Conservation (phyloP, 1,284 basidiomycete genomes). For the Schizophyllum commune region DNA sequence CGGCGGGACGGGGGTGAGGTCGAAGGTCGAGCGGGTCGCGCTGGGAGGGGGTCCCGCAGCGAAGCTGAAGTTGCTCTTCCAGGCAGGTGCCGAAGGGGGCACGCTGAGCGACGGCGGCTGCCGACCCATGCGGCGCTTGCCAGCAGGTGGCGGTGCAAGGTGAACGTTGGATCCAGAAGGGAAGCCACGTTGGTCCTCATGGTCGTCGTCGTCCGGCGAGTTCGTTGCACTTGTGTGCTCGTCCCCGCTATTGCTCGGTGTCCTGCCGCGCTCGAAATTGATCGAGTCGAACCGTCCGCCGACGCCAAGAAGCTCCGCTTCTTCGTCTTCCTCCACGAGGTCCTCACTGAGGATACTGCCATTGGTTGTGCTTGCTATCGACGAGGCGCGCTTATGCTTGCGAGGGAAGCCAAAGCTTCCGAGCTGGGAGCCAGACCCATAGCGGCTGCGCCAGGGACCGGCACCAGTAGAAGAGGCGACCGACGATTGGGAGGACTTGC, state of each 20-base stretch:
- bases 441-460: conserved; percentile 59
- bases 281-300: conserved; percentile 55
- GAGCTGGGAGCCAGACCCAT: conserved; percentile 32
- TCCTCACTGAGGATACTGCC: conserved; percentile 71
- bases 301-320: conserved; percentile 59
- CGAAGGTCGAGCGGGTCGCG: conserved; percentile 44
- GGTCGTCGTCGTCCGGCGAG: conserved; percentile 37
- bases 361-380: conserved; percentile 60
- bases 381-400: conserved; percentile 51
- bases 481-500: conserved; percentile 63
- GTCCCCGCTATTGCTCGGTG: conserved; percentile 16
- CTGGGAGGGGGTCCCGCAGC: conserved; percentile 32
- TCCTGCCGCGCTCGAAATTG: conserved; percentile 30
- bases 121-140: not conserved
- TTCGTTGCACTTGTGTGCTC: conserved; percentile 21
- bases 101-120: conserved; percentile 22
- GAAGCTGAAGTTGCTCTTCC: conserved; percentile 42
- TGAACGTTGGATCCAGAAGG: not conserved
- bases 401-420: not conserved
- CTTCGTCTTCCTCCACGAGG: conserved; percentile 74
- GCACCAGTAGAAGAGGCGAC: conserved; percentile 50
- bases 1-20: conserved; percentile 18
- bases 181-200: conserved; percentile 11
- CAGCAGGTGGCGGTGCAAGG: not conserved
- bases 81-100: conserved; percentile 47